Base-by-base conservation (phyloP, 2,329 filamentous ascomycete genomes). In the Cladosporium sp. region DNA sequence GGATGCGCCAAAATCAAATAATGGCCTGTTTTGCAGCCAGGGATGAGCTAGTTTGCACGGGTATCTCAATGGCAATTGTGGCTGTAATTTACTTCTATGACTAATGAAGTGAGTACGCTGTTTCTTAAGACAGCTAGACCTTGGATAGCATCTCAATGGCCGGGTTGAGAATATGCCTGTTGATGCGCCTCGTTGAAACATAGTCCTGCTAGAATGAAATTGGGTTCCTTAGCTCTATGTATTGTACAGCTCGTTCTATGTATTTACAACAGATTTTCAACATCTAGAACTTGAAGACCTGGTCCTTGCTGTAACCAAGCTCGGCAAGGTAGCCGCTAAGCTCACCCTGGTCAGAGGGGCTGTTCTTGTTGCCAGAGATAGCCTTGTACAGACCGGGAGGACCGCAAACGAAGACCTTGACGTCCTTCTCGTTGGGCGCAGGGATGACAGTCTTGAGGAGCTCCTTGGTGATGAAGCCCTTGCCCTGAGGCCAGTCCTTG, bases 341-440 rank as follows among this genome's bases (percentile, higher is more conserved):
- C 82, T 98, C 94, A 72, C 95, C 95, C 83, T 99, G 95, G 78
- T 99, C 93, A 74, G 87, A 85, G n/a, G 93, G 93, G 81, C 90
- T 95, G 79, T 90, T 89, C 91, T 99, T 98, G 75, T 82, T 81
- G 38, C 95, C 95, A 44, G 91, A 94, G 72, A 98, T 88, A 67
- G 93, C 91, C 80, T 97, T 96, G 88, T 97, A 97, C 85, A 98
- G 78, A 51, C 90, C 91, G 2, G 94, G 93, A 14, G 95, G 95
- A 0, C 94, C 94, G 80, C 94, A 98, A 44, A 99, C 92, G 76
- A 99, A 98, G 69, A 98, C 80, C 88, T 98, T 98, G 84, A 97
- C 89, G 82, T 97, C 95, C 71, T 91, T 91, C 73, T 87, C 86
- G 86, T 95, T 95, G 69, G 95, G 93, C 81, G 96, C 93, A 12